A percentile compares a stretch with the other conserved stretches of the same genome.
Conservation (phyloP, 805 yeast species). For the Candida corydali region DNA sequence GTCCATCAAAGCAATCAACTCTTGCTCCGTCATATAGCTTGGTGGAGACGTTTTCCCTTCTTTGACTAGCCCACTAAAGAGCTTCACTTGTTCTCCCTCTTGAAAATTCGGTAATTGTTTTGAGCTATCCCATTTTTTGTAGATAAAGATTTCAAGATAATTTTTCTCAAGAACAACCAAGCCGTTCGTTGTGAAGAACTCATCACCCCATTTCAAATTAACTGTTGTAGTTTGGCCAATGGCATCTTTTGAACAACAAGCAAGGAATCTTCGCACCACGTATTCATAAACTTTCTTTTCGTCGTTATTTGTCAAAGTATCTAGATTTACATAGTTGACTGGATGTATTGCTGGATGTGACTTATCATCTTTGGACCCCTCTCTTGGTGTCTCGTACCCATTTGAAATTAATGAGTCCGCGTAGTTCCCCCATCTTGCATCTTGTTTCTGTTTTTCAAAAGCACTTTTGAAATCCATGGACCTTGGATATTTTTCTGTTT, state of each 20-base stretch:
- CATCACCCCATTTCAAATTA: slow-evolving; percentile 72
- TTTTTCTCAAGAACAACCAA: slow-evolving; percentile 68
- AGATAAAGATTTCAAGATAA: slow-evolving; percentile 75
- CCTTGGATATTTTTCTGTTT: slow-evolving; percentile 81
- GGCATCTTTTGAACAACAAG: slow-evolving; percentile 90
- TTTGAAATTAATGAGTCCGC: slow-evolving; percentile 43
- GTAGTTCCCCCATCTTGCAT: slow-evolving; percentile 67
- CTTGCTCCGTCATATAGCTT: slow-evolving; percentile 81
- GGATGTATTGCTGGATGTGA: slow-evolving; percentile 99
- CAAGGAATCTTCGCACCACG: slow-evolving; percentile 79
- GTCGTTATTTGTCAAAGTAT: slow-evolving; percentile 26
- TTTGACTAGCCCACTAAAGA: slow-evolving; percentile 55
- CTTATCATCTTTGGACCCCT: slow-evolving; percentile 82
- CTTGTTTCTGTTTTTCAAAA: slow-evolving; percentile 55
- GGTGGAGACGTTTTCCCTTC: slow-evolving; percentile 85
- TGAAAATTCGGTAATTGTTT: slow-evolving; percentile 61
- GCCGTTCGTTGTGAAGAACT: slow-evolving; percentile 70
- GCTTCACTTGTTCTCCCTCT: slow-evolving; percentile 52
- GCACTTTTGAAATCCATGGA: slow-evolving; percentile 66
- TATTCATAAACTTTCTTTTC: slow-evolving; percentile 81
- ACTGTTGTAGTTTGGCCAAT: slow-evolving; percentile 66
- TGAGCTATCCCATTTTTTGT: slow-evolving; percentile 71
- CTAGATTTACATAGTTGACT: slow-evolving; percentile 41
- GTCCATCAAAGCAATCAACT: slow-evolving; percentile 90
- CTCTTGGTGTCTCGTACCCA: slow-evolving; percentile 62